Evolutionary conservation across 371 early-diverging fungal species (phyloP).

Genomic region (Edhazardia aedis): DNA sequence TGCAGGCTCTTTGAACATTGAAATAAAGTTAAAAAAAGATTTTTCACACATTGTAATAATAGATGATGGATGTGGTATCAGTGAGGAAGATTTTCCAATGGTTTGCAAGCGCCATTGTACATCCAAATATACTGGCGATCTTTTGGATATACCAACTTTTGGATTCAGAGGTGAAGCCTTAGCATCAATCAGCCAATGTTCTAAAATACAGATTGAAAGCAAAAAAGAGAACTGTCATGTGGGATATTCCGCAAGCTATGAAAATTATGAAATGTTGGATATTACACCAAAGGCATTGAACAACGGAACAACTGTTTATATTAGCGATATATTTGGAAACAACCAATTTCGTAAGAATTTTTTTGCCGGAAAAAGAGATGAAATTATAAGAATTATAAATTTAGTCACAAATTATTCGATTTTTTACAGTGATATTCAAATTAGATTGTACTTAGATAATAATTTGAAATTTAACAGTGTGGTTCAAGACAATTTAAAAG

Average conservation of each 20-base stretch:
- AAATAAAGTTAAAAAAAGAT: constrained; percentile 58
- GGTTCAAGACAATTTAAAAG: background rate
- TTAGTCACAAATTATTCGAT: constrained; percentile 26
- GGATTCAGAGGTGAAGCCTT: constrained; percentile 83
- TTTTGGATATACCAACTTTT: constrained; percentile 48
- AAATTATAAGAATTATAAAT: constrained; percentile 17
- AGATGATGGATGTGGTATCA: constrained; percentile 52
- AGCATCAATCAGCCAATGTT: constrained; percentile 73
- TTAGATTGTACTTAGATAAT: constrained; percentile 10
- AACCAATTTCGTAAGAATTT: constrained; percentile 25
- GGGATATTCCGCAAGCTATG: constrained; percentile 11
- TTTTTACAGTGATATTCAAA: constrained; percentile 8
- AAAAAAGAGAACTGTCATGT: constrained; percentile 50
- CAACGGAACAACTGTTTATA: constrained; percentile 30
- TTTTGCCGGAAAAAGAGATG: constrained; percentile 29
- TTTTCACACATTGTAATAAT: constrained; percentile 66
- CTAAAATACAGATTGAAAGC: constrained; percentile 65
- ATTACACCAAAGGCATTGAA: constrained; percentile 12
- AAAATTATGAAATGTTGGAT: constrained; percentile 5
- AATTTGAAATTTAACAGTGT: background rate
- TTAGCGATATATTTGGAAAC: constrained; percentile 38
- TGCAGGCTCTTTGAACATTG: constrained; percentile 63
- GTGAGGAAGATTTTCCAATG: constrained; percentile 35
- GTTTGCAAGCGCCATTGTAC: constrained; percentile 51
- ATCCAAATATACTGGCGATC: constrained; percentile 51